Conservation (phyloP, 2,329 filamentous ascomycete species). For the Fusarium succisae region DNA sequence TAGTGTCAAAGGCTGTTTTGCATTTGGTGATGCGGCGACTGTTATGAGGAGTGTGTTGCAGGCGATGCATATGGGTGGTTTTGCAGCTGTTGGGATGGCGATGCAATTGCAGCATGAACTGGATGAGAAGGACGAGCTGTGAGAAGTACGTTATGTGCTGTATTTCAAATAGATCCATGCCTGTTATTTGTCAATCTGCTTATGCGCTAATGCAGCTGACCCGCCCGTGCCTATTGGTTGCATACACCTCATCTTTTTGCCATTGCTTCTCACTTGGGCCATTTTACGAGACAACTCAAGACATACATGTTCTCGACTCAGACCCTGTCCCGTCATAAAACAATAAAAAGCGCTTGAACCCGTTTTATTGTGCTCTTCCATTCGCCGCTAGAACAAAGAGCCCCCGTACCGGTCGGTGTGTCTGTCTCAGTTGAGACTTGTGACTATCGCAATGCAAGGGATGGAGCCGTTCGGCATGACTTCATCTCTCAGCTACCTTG, state of each 20-base stretch:
- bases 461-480: neutral
- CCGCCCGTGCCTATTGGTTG: neutral
- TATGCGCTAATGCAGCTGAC: neutral
- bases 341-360: neutral
- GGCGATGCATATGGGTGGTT: conserved; percentile 43
- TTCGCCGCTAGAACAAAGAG: conserved; percentile 12
- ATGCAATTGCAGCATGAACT: conserved; percentile 41
- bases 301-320: neutral
- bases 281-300: neutral
- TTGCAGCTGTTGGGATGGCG: conserved; percentile 43
- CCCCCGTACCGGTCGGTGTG: conserved; percentile 16
- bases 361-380: neutral
- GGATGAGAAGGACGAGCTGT: conserved; percentile 43
- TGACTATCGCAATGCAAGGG: conserved; percentile 28
- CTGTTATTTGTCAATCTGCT: neutral
- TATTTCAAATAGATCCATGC: neutral
- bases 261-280: neutral
- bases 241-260: neutral
- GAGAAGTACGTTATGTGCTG: neutral
- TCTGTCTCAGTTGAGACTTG: conserved; percentile 18
- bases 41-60: conserved; percentile 43
- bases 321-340: neutral
- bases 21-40: conserved; percentile 59
- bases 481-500: neutral
- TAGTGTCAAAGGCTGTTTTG: conserved; percentile 61